These are phyloP conservation scores for Fusarium acutatum DNA, from an alignment of 2,329 filamentous ascomycete genomes.

Conservation along the genomic window DNA sequence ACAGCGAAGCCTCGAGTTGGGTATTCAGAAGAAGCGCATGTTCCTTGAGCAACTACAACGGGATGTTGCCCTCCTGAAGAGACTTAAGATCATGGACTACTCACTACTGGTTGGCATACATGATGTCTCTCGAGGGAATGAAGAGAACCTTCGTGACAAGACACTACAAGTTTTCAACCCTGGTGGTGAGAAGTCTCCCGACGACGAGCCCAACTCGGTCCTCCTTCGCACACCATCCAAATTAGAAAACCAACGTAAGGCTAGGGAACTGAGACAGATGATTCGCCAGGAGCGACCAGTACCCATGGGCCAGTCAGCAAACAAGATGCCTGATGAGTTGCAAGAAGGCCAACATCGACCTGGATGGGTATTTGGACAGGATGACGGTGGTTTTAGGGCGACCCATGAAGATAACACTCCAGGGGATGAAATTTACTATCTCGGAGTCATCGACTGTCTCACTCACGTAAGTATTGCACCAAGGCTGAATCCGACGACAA, in stretches of 20 bases:
- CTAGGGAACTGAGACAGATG: conserved; percentile 88
- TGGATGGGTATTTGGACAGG: conserved; percentile 86
- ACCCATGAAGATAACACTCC: conserved; percentile 88
- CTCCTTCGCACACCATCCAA: conserved; percentile 93
- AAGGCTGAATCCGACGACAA: not conserved
- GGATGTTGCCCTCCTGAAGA: conserved; percentile 87
- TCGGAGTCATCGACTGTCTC: conserved; percentile 97
- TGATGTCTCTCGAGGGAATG: conserved; percentile 88
- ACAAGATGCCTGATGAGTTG: conserved; percentile 90
- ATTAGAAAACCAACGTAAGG: conserved; percentile 89
- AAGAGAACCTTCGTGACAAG: conserved; percentile 90
- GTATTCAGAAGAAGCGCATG: conserved; percentile 83
- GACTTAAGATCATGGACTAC: conserved; percentile 97
- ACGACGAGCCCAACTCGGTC: conserved; percentile 69
- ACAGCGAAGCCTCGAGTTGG: conserved; percentile 86
- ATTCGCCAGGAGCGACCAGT: conserved; percentile 92
- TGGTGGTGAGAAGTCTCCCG: conserved; percentile 68
- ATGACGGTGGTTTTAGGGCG: conserved; percentile 91
- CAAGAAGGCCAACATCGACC: conserved; percentile 75
- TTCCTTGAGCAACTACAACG: conserved; percentile 90
- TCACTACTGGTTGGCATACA: conserved; percentile 95
- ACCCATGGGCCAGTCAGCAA: conserved; percentile 84
- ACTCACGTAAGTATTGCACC: conserved; percentile 78
- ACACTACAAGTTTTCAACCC: conserved; percentile 95
- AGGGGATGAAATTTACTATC: conserved; percentile 94